These are phyloP conservation scores for Colletotrichum aenigma DNA, from an alignment of 2,329 filamentous ascomycete genomes.

Conservation along the genomic window DNA sequence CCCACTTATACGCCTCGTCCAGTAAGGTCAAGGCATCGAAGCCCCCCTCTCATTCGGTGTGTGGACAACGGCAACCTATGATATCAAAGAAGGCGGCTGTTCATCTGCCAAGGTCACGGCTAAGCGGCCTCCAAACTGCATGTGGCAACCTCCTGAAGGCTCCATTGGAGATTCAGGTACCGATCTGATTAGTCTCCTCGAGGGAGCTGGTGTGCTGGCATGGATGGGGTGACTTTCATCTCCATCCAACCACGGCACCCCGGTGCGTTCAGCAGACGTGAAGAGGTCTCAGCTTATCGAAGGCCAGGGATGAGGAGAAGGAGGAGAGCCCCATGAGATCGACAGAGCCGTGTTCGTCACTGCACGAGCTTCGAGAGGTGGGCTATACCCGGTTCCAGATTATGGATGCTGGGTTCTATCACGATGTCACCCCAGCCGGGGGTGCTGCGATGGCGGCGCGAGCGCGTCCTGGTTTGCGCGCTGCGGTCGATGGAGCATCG, in stretches of 20 bases:
- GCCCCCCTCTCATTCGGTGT: not conserved
- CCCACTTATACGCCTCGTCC: not conserved
- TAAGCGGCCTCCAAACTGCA: not conserved
- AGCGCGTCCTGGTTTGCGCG: not conserved
- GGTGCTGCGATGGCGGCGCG: not conserved
- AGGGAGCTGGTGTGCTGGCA: not conserved
- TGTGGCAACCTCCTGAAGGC: not conserved
- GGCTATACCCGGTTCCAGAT: not conserved
- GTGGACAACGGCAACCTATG: not conserved
- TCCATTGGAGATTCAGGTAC: constrained; percentile 15
- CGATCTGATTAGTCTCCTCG: not conserved
- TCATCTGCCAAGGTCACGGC: not conserved
- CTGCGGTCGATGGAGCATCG: not conserved
- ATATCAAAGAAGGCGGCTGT: not conserved
- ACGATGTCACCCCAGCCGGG: constrained; percentile 6
- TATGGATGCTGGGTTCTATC: constrained; percentile 3
- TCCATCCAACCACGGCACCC: not conserved
- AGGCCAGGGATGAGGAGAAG: not conserved
- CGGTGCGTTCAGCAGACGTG: not conserved
- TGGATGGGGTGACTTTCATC: not conserved
- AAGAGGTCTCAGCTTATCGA: not conserved
- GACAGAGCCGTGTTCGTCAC: constrained; percentile 9
- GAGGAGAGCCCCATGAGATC: not conserved
- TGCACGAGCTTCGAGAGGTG: not conserved
- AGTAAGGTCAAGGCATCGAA: not conserved